Base-by-base conservation (phyloP, 768 basidiomycete genomes). In the Lyophyllum atratum region DNA sequence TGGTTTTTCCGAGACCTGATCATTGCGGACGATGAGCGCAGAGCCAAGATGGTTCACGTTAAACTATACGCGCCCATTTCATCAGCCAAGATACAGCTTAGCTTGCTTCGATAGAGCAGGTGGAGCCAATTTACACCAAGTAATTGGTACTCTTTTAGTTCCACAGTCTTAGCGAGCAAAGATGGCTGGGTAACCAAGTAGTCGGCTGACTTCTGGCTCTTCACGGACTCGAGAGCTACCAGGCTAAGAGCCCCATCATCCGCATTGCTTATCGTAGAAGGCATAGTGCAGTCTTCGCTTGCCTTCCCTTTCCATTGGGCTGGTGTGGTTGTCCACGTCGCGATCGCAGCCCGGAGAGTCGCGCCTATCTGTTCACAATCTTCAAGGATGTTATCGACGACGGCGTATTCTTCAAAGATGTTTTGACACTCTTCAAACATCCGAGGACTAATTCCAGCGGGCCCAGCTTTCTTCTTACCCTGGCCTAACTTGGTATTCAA, bases 51-150 rank as follows among this genome's bases (percentile, higher is more conserved):
- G 25, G 60, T 40, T 24, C 28, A 46, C 40, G 40, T 49, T 19
- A 51, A 48, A 53, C 24, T 40, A 29, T 52, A 80, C 84, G 64
- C 72, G 92, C 96, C 96, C 97, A 99, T 99, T 72, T 99, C 97
- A 72, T 99, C 97, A 2, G 97, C 97, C 42, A 99, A 82, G 68
- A 99, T 98, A 71, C 96, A 98, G 61, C 93, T 95, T 49, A 91
- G 80, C 56, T 83, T 82, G 65, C 84, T 86, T 56, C 79, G 80
- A 71, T 94, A 95, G 50, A 98, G 76, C 21, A 98, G 74, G 72
- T 93, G 86, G 61, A 99, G 77, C 97, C 97, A 99, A 70, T 98
- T 99, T 52, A 99, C 82, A n/a, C 97, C 97, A 55, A 98, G 80
- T 56, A 98, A 77, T 72, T 99, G 96, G 71, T 99, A 99, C 64